These are phyloP conservation scores for Allodekkera sacchari DNA, from an alignment of 805 yeast species.

Conservation along the genomic window DNA sequence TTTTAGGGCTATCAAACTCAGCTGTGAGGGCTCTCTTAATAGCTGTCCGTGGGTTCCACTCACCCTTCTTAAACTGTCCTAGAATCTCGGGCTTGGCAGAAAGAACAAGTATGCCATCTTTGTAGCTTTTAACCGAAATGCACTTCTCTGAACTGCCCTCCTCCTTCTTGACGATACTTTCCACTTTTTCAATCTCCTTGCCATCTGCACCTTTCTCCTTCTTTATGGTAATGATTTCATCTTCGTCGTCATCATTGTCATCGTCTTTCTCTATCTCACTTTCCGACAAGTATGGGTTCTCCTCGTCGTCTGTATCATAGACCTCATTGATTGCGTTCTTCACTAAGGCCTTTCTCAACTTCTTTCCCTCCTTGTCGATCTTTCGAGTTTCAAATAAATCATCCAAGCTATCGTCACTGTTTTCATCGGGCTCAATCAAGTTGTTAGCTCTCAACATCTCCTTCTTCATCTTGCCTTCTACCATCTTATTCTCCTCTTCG, in stretches of 20 bases:
- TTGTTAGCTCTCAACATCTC: constrained; percentile 82
- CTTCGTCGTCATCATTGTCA: constrained; percentile 33
- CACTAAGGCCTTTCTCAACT: constrained; percentile 72
- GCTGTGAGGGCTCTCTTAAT: constrained; percentile 18
- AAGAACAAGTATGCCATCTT: constrained; percentile 49
- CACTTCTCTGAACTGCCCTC: constrained; percentile 10
- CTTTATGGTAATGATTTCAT: constrained; percentile 13
- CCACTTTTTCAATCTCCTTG: constrained; percentile 24
- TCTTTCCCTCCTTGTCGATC: constrained; percentile 86
- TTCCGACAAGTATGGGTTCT: constrained; percentile 63
- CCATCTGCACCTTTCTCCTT: constrained; percentile 30
- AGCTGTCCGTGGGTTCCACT: constrained; percentile 66
- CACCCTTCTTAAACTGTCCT: constrained; percentile 64
- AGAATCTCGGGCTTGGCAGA: constrained; percentile 57
- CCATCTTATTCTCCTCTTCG: constrained; percentile 88
- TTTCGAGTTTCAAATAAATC: constrained; percentile 62
- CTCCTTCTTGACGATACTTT: constrained; percentile 15
- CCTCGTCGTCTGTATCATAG: constrained; percentile 75
- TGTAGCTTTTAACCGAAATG: constrained; percentile 33
- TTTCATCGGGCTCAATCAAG: constrained; percentile 47
- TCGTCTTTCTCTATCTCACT: constrained; percentile 57
- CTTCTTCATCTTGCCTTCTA: constrained; percentile 73
- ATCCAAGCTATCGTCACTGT: constrained; percentile 57
- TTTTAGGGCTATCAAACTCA: constrained; percentile 17
- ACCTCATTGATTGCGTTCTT: constrained; percentile 83